Evolutionary conservation across 148 eudicot species (phyloP), one percentile per base, ranked within the genome.

Genomic region (Silene conica): DNA sequence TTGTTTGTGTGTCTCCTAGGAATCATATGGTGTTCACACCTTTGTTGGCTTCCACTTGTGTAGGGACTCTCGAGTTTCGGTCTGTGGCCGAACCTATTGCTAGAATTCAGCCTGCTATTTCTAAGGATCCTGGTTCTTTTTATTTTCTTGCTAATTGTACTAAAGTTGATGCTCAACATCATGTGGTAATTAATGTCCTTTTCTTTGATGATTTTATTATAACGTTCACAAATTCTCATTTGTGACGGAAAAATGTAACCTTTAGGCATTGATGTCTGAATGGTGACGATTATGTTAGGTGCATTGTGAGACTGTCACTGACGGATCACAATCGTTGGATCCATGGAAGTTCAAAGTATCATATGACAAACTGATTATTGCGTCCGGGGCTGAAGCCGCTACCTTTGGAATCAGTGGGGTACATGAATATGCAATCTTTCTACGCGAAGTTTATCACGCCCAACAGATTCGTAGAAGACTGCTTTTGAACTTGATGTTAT

Each of bases 21-120:
- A 95, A 95, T 67, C 99, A 95, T 69, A 95, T 95, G 99, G 99
- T 92, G 12, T 95, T 95, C 52, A 94, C 98, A 3, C 98, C 98
- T 8, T 80, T 94, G 48, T 72, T 94, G 70, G 98, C 98, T 2
- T 94, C 97, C 0, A 94, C 99, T 2, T 95, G 99, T 63, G 99
- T 95, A 4, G 97, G 97, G 3, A 92, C 97, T 15, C 90, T 95
- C 8, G 98, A 95, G 77, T 95, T 95, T 78, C 75, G 98, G 63
- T 95, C 98, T 1, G 98, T 95, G 3, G 98, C 98, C 18, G 98
- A 95, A 76, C 98, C 97, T 4, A 87, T 95, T 43, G 93, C 83
- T 11, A 72, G 93, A 77, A 95, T 95, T 54, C 98, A 95, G 59
- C 96, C 98, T 9, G 91, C 98, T n/a, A 85, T 95, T 86, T 87